A percentile compares a stretch with the other conserved stretches of the same genome.
These are phyloP conservation scores for Aspergillus sclerotiicarbonarius DNA, from an alignment of 495 filamentous ascomycete genomes.

Conservation along the genomic window DNA sequence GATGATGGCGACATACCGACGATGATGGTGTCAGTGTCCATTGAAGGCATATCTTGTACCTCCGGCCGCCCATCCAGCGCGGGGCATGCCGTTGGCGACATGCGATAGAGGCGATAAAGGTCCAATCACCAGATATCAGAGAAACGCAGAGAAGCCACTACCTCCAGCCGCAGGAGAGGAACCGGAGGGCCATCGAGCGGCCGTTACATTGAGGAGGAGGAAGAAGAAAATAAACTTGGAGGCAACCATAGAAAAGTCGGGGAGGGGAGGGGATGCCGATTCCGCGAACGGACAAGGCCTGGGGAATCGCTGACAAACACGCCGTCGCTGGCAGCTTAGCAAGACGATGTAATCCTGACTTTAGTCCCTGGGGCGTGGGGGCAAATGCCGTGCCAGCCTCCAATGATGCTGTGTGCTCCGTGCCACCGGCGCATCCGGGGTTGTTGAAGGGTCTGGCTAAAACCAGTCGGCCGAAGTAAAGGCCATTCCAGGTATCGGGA, in stretches of 20 bases:
- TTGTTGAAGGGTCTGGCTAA: neutral
- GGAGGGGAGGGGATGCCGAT: slow-evolving; percentile 17
- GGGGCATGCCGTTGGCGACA: slow-evolving; percentile 37
- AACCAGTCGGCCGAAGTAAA: neutral
- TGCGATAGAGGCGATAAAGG: slow-evolving; percentile 15
- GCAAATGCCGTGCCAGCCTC: neutral
- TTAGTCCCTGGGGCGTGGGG: neutral
- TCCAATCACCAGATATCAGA: slow-evolving; percentile 14
- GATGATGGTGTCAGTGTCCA: slow-evolving; percentile 49
- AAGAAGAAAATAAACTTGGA: slow-evolving; percentile 11
- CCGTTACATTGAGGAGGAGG: slow-evolving; percentile 19
- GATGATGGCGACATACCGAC: slow-evolving; percentile 39
- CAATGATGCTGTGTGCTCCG: neutral
- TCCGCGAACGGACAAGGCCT: slow-evolving; percentile 18
- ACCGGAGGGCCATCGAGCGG: slow-evolving; percentile 26
- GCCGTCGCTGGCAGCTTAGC: slow-evolving; percentile 3
- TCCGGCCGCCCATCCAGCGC: slow-evolving; percentile 28
- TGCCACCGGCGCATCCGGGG: neutral
- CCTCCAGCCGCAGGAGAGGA: slow-evolving; percentile 21
- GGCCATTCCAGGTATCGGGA: neutral
- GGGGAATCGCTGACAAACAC: slow-evolving; percentile 25
- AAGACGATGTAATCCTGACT: slow-evolving; percentile 7
- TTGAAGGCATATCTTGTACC: slow-evolving; percentile 29
- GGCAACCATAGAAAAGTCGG: slow-evolving; percentile 4
- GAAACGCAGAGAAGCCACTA: slow-evolving; percentile 14